Base-by-base conservation (phyloP, 257 asterid genomes). In the Capsicum chinense region DNA sequence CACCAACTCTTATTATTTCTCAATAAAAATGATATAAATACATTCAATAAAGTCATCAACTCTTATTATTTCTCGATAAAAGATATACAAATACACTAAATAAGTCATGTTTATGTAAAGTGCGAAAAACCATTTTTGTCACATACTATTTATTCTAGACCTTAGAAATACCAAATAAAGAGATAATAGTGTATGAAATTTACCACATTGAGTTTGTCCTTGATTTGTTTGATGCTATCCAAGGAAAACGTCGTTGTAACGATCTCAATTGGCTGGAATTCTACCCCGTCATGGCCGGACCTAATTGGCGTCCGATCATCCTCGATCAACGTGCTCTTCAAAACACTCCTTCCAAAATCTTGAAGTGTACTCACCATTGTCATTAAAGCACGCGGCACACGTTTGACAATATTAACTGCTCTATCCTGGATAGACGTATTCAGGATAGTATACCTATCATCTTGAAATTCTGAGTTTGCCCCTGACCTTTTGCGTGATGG, bases 251-350 rank as follows among this genome's bases (percentile, higher is more conserved):
- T 12, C 1, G 58, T 7, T 0, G 86, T 83, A 16, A 83, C 57
- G 7, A 78, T 44, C 7, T 66, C 35, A 8, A 86, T 16, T 0
- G 87, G 87, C 19, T 83, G 84, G 70, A 81, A 84, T 35, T 86
- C 87, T 44, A 84, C 83, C 3, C 85, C 89, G 1, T 68, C 63
- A 10, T 83, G 80, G 3, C 86, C 86, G 2, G 89, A 78, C 11
- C 86, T 80, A 0, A 88, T 62, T 6, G 90, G 86, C 0, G 87
- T 56, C 16, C n/a, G 58, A n/a, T 82, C 89, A 68, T 88, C 90
- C 79, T 82, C 66, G 7, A 84, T 21, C 57, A 81, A 69, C 8
- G 56, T 68, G 73, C 85, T 81, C 64, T 69, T 86, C 7, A 88
- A 54, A 13, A 82, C n/a, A 52, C 86, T 76, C 84, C 39, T 82